Percentiles rank a stretch among this genome's conserved stretches.
These are phyloP conservation scores for Pyrus bretschneideri DNA, from an alignment of 306 rosid species.

Conservation along the genomic window DNA sequence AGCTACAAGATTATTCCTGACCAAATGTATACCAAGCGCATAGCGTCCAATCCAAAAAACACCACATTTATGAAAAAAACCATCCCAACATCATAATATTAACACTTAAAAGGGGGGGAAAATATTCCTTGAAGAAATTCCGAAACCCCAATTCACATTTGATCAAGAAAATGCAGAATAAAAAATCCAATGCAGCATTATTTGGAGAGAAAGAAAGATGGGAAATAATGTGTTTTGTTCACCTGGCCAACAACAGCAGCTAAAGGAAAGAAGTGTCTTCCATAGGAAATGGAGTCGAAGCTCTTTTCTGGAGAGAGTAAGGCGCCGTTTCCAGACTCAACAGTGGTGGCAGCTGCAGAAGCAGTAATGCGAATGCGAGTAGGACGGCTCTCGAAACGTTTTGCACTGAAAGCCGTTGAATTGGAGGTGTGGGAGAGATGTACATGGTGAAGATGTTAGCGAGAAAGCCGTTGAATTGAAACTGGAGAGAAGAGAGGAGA, in stretches of 20 bases:
- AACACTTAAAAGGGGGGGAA: no score
- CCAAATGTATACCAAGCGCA: neutral
- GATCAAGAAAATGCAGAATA: neutral
- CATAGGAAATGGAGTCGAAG: no score
- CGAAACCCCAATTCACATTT: neutral
- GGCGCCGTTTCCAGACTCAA: conserved; percentile 64
- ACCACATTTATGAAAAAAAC: neutral
- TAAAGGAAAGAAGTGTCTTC: conserved; percentile 13
- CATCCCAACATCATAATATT: neutral
- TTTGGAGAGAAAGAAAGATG: neutral
- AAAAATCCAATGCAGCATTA: neutral
- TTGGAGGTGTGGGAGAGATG: conserved; percentile 21
- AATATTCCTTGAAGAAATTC: neutral
- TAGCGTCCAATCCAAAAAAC: neutral
- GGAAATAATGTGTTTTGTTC: neutral
- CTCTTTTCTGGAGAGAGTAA: no score
- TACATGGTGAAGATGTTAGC: conserved; percentile 6
- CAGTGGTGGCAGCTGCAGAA: conserved; percentile 2
- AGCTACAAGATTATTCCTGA: neutral
- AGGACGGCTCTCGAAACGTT: conserved; percentile 6
- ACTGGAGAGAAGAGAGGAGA: no score
- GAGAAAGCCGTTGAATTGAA: conserved; percentile 22
- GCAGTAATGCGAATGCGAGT: conserved; percentile 24
- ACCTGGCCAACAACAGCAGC: conserved; percentile 99
- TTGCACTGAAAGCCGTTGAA: neutral